Evolutionary conservation across 768 basidiomycete genomes (phyloP), one percentile per base, ranked within the genome.

Genomic region (Agrocybe pediades): DNA sequence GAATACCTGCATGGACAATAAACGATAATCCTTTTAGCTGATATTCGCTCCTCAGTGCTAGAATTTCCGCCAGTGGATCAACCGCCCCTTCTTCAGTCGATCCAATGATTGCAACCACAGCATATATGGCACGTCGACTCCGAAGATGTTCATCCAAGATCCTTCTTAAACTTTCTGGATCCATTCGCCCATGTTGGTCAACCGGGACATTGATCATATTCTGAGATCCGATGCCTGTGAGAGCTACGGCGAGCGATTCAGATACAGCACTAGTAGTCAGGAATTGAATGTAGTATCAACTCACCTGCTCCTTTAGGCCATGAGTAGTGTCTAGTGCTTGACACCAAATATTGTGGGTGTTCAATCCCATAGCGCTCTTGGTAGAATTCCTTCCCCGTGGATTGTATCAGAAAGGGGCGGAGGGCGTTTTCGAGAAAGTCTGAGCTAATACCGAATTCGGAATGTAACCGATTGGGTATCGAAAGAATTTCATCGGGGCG

Each of bases 241-340:
- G 48, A 9, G 75, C 78, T 80, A 23, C 23, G 23, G 8, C 19
- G 47, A 43, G 47, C 29, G 15, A 30, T 23, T 27, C 51, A 24
- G 39, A 29, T n/a, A n/a, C 43, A 21, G 49, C 46, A 39, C 17
- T 33, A 16, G 17, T 26, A 46, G 8, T 41, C 42, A 11, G 9
- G 36, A 33, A 11, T 1, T 30, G 6, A 5, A 4, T 19, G 25
- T 17, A n/a, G 21, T 52, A 42, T 17, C 20, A 29, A 63, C 68
- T 45, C 54, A 77, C 78, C 73, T 20, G 74, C 71, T 17, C 68
- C 69, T 59, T 80, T 80, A 13, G 76, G 76, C 79, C 79, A 80
- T 1, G 77, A 78, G 48, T 75, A 78, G 58, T 79, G 76, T 16
- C 66, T 68, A 57, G 19, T 67, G 62, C 26, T n/a, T 27, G 29